Conservation (phyloP, 2,329 filamentous ascomycete genomes). For the Orbilia blumenaviensis region DNA sequence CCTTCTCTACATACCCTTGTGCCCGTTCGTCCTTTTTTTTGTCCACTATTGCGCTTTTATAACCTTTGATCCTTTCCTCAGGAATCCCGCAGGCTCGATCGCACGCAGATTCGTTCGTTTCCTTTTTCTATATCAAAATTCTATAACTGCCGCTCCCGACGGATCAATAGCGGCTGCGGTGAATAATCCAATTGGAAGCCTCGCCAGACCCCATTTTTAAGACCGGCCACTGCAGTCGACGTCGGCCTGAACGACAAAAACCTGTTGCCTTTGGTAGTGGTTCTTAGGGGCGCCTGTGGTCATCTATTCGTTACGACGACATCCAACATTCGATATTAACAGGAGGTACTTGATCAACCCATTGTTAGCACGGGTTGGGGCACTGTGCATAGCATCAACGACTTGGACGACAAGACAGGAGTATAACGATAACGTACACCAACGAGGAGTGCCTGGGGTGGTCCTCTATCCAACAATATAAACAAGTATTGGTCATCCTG, state of each 20-base stretch:
- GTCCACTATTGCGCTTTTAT: neutral
- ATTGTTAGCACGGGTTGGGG: neutral
- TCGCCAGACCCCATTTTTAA: slow-evolving; percentile 26
- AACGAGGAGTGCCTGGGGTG: neutral
- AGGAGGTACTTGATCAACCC: slow-evolving; percentile 13
- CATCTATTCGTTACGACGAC: neutral
- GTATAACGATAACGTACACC: slow-evolving; percentile 6
- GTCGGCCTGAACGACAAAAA: neutral
- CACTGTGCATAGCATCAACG: neutral
- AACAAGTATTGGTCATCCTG: slow-evolving; percentile 6
- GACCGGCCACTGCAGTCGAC: no score
- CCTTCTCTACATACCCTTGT: neutral
- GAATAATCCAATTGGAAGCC: slow-evolving; percentile 3
- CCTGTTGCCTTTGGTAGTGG: neutral
- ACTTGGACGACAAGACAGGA: neutral
- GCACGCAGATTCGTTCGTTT: neutral
- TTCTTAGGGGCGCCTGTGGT: neutral
- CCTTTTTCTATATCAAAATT: neutral
- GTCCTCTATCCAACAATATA: slow-evolving; percentile 18
- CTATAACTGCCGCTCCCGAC: slow-evolving; percentile 1
- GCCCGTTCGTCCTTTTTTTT: neutral
- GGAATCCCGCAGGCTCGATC: neutral
- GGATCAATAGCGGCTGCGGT: slow-evolving; percentile 8
- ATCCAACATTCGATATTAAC: slow-evolving; percentile 11
- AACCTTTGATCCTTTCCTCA: slow-evolving; percentile 2